A percentile compares a stretch with the other conserved stretches of the same genome.
Evolutionary conservation across 2,329 filamentous ascomycete species (phyloP).

Genomic region (Pseudocercospora vitis): DNA sequence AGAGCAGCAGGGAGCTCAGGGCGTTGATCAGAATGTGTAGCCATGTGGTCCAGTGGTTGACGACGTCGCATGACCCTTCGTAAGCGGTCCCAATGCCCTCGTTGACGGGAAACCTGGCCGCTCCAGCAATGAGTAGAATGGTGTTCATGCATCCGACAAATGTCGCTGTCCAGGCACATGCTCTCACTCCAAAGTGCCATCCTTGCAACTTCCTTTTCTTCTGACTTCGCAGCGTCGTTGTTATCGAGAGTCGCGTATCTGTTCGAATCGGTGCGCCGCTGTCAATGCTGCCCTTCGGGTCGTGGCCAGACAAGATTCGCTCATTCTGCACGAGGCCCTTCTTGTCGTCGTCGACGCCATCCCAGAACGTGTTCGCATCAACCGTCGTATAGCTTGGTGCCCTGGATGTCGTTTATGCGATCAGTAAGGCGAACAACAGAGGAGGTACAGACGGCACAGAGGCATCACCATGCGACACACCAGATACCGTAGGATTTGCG

Average conservation of each 20-base stretch:
- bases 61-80: slow-evolving; percentile 29
- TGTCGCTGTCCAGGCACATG: slow-evolving; percentile 7
- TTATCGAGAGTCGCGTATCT: slow-evolving; percentile 3
- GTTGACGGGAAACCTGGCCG: neutral
- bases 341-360: slow-evolving; percentile 1
- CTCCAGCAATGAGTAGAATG: neutral
- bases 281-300: neutral
- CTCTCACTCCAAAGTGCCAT: slow-evolving; percentile 15
- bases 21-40: slow-evolving; percentile 52
- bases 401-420: neutral
- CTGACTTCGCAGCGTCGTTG: neutral
- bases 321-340: slow-evolving; percentile 1
- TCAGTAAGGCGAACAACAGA: neutral
- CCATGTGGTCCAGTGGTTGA: slow-evolving; percentile 19
- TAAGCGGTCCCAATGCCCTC: slow-evolving; percentile 25
- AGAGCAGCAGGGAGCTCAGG: slow-evolving; percentile 48
- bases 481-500: neutral
- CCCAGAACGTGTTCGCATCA: slow-evolving; percentile 5
- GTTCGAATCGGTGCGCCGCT: neutral
- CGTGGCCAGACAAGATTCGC: neutral
- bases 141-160: slow-evolving; percentile 9
- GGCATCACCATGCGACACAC: neutral
- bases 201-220: slow-evolving; percentile 11
- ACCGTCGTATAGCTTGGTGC: slow-evolving; percentile 5
- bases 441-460: neutral